Evolutionary conservation across 129 eudicot species (phyloP), one percentile per base, ranked within the genome.

Genomic region (Chrysanthemum seticuspe): DNA sequence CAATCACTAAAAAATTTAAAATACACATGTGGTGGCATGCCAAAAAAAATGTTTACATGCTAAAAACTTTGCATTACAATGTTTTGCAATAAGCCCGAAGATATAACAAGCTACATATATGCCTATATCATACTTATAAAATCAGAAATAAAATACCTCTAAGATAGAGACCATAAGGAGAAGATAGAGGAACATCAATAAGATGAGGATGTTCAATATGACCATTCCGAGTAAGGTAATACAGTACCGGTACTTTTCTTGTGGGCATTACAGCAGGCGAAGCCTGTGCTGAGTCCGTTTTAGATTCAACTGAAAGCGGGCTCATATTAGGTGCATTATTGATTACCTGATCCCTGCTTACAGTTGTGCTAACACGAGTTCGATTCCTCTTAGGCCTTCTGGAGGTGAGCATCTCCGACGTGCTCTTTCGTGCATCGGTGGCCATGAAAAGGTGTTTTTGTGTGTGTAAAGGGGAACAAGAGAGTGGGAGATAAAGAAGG

Each of bases 201-300:
- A 91, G 91, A 86, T 91, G 97, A 29, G 97, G 97, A 74, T 91
- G 97, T 14, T 91, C 87, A 25, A 91, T 89, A 59, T 83, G 88
- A 4, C 96, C 84, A 69, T 86, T 84, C 11, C 87, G 64, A 3
- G 88, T 80, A 45, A 91, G 78, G 75, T 91, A 91, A 78, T 91
- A 91, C 23, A 91, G 67, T 21, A 91, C 96, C 3, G 86, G 72
- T 14, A 86, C 83, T 64, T 72, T 84, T 16, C 57, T 59, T 12
- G 18, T 29, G 10, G 56, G 29, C 62, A 19, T 48, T 16, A 59
- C 71, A 15, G 10, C n/a, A 49, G 58, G 71, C 34, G 19, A 56
- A 40, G 47, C 9, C 47, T 40, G 47, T 40, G 47, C 47, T 40
- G 47, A 40, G 47, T 40, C 47, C 12, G 64, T 44, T 19, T 70